Evolutionary conservation across 192 early-diverging fungal species (phyloP), one percentile per base, ranked within the genome.

Genomic region (Coemansia sp.): DNA sequence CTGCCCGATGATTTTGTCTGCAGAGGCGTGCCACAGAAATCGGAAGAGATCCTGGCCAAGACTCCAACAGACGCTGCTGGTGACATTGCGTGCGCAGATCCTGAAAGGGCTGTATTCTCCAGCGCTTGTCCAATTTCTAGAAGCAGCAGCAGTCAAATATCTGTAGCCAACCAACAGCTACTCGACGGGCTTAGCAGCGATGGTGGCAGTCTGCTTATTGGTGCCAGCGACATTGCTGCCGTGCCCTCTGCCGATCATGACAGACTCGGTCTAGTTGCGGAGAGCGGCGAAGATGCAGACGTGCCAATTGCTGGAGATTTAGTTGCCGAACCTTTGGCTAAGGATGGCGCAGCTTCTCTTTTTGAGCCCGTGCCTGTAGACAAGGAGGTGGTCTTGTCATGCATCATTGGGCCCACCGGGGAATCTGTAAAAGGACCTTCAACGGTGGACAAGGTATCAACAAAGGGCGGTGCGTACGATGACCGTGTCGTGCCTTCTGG

Each of bases 401-500:
- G 24, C 24, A 27, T 24, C 24, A 11, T 14, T 50, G 46, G 2
- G 46, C 12, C 46, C 24, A 50, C 15, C 22, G 46, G 27, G 2
- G 22, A 14, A 12, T 22, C 26, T 24, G 14, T 6, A 14, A 50
- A 50, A 29, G 27, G 14, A 1, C 26, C 29, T 7, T 32, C 15
- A 50, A 14, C 11, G 4, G 7, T 24, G 14, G 46, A 50, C 3
- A 29, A n/a, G 24, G 22, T 3, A 8, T 11, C 26, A 26, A 1
- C 26, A 29, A 50, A 50, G 24, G 22, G 24, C 12, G 24, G 10
- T 34, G 12, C 29, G 4, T 12, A 29, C 18, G 64, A 67, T 10
- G 66, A 71, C 39, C 65, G 62, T 34, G 43, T 63, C 27, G 62
- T 72, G 33, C 72, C 79, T 1, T 50, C 62, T 5, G 53, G 39